Conservation (phyloP, 768 basidiomycete genomes). For the Leccinum longicurvipes region DNA sequence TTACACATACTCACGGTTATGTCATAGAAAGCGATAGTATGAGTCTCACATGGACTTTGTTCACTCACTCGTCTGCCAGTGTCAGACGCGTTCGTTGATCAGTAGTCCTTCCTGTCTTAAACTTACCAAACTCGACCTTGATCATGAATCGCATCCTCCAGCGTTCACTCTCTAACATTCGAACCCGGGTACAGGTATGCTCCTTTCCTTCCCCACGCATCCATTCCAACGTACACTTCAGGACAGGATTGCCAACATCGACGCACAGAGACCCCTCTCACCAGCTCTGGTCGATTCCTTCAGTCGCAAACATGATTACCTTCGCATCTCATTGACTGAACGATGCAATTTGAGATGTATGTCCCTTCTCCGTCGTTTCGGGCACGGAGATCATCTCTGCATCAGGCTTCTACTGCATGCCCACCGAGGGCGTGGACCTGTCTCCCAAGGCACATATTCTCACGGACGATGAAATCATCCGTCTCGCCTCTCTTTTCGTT, state of each 20-base stretch:
- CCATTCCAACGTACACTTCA: constrained; percentile 19
- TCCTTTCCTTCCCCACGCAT: not conserved
- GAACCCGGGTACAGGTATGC: constrained; percentile 21
- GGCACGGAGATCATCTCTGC: not conserved
- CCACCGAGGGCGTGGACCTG: constrained; percentile 71
- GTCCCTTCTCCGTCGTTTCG: constrained; percentile 11
- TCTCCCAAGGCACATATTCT: constrained; percentile 68
- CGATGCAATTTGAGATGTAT: constrained; percentile 83
- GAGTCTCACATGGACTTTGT: no score
- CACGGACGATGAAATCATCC: constrained; percentile 71
- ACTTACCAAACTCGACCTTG: not conserved
- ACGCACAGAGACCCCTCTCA: constrained; percentile 45
- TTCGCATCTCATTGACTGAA: constrained; percentile 87
- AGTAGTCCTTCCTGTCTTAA: no score
- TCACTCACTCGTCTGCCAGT: no score
- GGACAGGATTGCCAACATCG: constrained; percentile 57
- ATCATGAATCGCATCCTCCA: constrained; percentile 10
- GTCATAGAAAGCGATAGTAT: not conserved
- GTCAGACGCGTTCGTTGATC: no score
- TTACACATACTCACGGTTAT: not conserved
- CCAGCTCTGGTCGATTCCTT: constrained; percentile 64
- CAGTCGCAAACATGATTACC: constrained; percentile 71
- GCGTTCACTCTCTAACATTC: constrained; percentile 14
- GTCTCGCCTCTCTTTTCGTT: constrained; percentile 75
- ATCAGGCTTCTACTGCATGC: constrained; percentile 91